A percentile compares a stretch with the other conserved stretches of the same genome.
Conservation (phyloP, 140 eudicot genomes). For the Anethum foeniculum region DNA sequence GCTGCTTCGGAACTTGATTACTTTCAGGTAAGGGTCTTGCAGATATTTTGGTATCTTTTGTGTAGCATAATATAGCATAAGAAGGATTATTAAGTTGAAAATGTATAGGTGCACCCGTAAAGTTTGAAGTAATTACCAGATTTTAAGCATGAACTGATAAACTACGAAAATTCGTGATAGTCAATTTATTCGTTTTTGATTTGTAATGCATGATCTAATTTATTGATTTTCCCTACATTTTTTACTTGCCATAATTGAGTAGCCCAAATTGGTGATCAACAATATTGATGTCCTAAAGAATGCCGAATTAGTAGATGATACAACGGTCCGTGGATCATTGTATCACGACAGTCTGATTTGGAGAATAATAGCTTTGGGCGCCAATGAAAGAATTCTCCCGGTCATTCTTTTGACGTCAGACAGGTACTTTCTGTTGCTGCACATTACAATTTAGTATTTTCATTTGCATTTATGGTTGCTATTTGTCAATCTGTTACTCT, state of each 20-base stretch:
- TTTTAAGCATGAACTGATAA: neutral
- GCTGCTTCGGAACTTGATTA: conserved; percentile 73
- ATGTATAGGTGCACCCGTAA: neutral
- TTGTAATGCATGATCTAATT: neutral
- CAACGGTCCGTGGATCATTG: conserved; percentile 59
- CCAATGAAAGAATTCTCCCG: conserved; percentile 77
- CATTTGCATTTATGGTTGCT: conserved; percentile 1
- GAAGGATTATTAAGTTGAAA: neutral
- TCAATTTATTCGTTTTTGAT: conserved; percentile 3
- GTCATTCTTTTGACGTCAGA: conserved; percentile 77
- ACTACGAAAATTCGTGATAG: neutral
- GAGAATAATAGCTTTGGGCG: conserved; percentile 90
- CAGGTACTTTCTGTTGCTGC: conserved; percentile 37
- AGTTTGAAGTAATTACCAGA: neutral
- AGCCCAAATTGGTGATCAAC: conserved; percentile 91
- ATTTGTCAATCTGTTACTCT: neutral
- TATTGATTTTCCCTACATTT: neutral
- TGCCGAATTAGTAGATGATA: conserved; percentile 54
- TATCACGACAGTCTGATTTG: conserved; percentile 90
- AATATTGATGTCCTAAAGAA: conserved; percentile 70
- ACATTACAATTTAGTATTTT: neutral
- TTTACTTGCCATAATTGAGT: conserved; percentile 15
- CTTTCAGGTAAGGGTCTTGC: conserved; percentile 56
- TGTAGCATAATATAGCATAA: neutral
- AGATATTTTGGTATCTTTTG: neutral